Evolutionary conservation across 2,329 filamentous ascomycete genomes (phyloP), one percentile per base, ranked within the genome.

Genomic region (Myriosclerotinia curreyana): DNA sequence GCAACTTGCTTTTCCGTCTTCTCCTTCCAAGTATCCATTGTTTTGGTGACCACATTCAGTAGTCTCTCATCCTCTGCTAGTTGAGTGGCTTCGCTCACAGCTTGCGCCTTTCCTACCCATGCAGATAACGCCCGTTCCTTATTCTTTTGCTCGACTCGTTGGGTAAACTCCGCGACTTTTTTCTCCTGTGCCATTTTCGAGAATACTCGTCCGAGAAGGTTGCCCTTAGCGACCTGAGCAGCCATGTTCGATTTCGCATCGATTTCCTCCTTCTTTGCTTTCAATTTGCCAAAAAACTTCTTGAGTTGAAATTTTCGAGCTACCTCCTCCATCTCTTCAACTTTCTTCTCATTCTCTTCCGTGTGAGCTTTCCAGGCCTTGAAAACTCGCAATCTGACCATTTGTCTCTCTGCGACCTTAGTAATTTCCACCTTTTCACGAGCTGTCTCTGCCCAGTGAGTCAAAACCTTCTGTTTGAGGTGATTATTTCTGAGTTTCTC

Each of bases 351-450:
- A 55, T 72, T 74, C 17, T 70, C 69, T 54, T 69, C 68, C 14
- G 86, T 88, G 62, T 90, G 84, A 65, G 85, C 81, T 34, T 83
- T 81, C 89, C 89, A 92, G 9, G 85, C 85, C 65, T 83, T 84
- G 74, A 91, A 91, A 66, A 86, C 87, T 63, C 84, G 83, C 15
- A 83, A 85, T 63, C 87, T 81, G 62, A 95, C 77, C 66, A 93
- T 85, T 73, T 91, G 89, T 66, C 85, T 81, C 67, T 89, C 82
- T 25, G 90, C 91, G 50, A 86, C 80, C 5, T 83, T 84, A 5
- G 89, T 91, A 49, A 85, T 83, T 67, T 86, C 82, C 20, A 86
- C 79, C 71, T 91, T 85, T 17, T 90, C 85, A 7, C 81, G 82
- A 14, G 89, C 82, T 59, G 82, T 79, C 62, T 83, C 82, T 14